Conservation (phyloP, 2,329 filamentous ascomycete species). For the Stylonectria norvegica region DNA sequence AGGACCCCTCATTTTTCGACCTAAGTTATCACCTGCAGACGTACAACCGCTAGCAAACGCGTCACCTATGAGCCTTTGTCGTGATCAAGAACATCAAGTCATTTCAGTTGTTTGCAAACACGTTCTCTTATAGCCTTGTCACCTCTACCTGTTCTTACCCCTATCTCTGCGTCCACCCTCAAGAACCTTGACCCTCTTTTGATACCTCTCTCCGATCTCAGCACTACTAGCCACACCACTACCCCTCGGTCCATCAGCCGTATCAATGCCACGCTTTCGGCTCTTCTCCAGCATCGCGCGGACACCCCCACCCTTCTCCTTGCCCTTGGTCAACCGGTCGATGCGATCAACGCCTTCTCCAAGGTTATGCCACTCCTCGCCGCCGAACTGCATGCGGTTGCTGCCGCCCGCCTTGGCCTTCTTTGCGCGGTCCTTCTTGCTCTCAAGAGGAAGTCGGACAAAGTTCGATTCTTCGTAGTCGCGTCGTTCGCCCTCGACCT, state of each 20-base stretch:
- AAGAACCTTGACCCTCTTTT: conserved; percentile 62
- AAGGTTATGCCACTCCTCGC: conserved; percentile 88
- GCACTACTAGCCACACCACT: conserved; percentile 50
- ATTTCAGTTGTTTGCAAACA: neutral
- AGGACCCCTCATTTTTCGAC: too few species aligned
- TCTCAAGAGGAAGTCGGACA: conserved; percentile 76
- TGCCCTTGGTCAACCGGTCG: conserved; percentile 73
- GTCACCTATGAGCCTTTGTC: too few species aligned
- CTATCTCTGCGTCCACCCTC: conserved; percentile 45
- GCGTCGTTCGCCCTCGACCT: conserved; percentile 71
- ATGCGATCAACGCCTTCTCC: conserved; percentile 85
- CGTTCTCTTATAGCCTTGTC: conserved; percentile 8
- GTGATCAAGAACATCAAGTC: too few species aligned
- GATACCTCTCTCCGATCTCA: conserved; percentile 71
- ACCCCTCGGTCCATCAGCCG: conserved; percentile 64
- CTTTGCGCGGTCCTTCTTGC: conserved; percentile 80
- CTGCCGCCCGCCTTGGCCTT: conserved; percentile 51
- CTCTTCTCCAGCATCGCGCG: conserved; percentile 74
- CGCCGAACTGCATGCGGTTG: conserved; percentile 69
- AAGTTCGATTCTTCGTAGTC: conserved; percentile 94
- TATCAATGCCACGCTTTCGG: conserved; percentile 72
- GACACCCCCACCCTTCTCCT: conserved; percentile 54
- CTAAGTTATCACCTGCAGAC: too few species aligned
- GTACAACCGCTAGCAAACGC: too few species aligned
- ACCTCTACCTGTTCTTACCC: conserved; percentile 38